Conservation (phyloP, 495 filamentous ascomycete genomes). For the Aspergillus bertholletiae region DNA sequence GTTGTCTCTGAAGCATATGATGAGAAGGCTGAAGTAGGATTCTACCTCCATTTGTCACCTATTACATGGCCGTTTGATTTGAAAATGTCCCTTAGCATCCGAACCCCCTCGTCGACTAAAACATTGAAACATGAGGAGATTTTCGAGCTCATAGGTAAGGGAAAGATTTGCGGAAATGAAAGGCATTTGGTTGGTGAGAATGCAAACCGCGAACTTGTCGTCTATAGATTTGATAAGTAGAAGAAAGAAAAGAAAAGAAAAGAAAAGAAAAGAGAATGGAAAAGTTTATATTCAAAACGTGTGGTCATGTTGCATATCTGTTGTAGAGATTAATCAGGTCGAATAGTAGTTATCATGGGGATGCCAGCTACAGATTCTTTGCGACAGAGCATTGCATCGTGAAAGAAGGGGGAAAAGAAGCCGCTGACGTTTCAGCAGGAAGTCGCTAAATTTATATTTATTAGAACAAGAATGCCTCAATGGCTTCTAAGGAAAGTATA, state of each 20-base stretch:
- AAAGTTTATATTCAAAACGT: background rate
- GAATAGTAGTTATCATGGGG: too few species aligned
- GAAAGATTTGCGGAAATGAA: slow-evolving; percentile 60
- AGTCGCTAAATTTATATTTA: too few species aligned
- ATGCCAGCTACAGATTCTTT: too few species aligned
- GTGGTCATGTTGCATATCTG: background rate
- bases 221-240: slow-evolving; percentile 51
- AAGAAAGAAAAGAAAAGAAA: too few species aligned
- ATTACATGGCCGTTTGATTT: slow-evolving; percentile 22
- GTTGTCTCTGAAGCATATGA: slow-evolving; percentile 54
- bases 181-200: slow-evolving; percentile 62
- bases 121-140: slow-evolving; percentile 44
- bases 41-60: slow-evolving; percentile 47
- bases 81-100: slow-evolving; percentile 26
- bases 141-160: slow-evolving; percentile 49
- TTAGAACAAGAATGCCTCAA: too few species aligned
- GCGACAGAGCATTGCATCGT: background rate
- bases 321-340: background rate
- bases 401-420: too few species aligned
- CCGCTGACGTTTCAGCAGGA: too few species aligned
- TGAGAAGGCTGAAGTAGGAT: slow-evolving; percentile 47
- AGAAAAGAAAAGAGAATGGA: too few species aligned
- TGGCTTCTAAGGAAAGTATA: too few species aligned
- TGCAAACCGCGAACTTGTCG: slow-evolving; percentile 44
- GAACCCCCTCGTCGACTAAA: slow-evolving; percentile 33